Evolutionary conservation across 1,284 basidiomycete species (phyloP).

Genomic region (Apiotrichum akiyoshidainum): DNA sequence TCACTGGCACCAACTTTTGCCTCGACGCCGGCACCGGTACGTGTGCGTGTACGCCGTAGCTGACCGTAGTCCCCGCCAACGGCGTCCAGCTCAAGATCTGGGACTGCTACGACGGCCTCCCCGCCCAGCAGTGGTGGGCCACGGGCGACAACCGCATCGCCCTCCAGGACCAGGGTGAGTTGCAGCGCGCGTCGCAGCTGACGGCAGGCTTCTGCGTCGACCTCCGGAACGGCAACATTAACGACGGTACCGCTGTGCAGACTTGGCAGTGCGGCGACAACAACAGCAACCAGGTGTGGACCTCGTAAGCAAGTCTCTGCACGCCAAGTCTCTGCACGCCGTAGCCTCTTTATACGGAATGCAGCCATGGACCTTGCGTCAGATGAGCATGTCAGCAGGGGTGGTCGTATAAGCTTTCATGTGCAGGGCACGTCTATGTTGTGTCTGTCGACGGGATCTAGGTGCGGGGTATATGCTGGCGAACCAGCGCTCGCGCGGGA

Average conservation of each 20-base stretch:
- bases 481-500: too few species aligned
- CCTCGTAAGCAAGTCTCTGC: too few species aligned
- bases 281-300: conserved; percentile 44
- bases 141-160: conserved; percentile 24
- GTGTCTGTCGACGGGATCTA: not conserved
- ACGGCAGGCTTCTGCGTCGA: conserved; percentile 25
- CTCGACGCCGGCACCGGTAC: conserved; percentile 27
- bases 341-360: too few species aligned
- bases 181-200: not conserved
- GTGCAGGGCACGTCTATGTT: not conserved
- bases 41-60: not conserved
- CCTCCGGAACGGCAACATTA: conserved; percentile 25
- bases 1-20: conserved; percentile 35
- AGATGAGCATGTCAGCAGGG: too few species aligned
- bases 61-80: conserved; percentile 10
- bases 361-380: too few species aligned
- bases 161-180: conserved; percentile 11
- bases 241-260: conserved; percentile 22
- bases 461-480: not conserved
- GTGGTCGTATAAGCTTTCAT: not conserved
- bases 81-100: conserved; percentile 28
- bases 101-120: conserved; percentile 21
- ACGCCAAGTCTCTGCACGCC: too few species aligned
- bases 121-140: conserved; percentile 27
- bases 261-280: conserved; percentile 17